Evolutionary conservation across 2,329 filamentous ascomycete genomes (phyloP), one percentile per base, ranked within the genome.

Genomic region (Dothideomycetidae sp.): DNA sequence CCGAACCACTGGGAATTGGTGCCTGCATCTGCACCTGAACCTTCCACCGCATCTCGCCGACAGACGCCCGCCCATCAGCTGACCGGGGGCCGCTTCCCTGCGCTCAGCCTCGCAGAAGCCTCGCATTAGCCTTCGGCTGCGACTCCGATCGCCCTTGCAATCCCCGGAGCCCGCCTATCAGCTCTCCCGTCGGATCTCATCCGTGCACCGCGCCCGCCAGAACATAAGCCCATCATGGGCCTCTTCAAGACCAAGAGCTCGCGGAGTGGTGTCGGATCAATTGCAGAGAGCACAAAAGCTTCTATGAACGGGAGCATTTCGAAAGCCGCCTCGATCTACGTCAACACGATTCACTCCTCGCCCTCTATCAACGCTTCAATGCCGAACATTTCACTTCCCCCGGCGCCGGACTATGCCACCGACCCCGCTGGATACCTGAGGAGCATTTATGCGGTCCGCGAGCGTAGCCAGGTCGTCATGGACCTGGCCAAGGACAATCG

Each of bases 401-500:
- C 75, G 52, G 76, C 85, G 11, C 86, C 88, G 17, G 86, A 96
- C 60, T 86, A 88, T 51, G 71, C 78, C 44, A 68, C 88, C 48
- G 84, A 96, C 56, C 86, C 88, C 13, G 83, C 81, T 15, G 86
- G 78, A 43, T 96, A 96, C 60, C 71, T 98, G 51, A 76, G 82
- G 54, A 94, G 85, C 61, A 74, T 96, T 52, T 76, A 83, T 51
- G 76, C 90, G 17, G 84, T 98, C 16, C 72, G 90, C 44, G 84
- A 94, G 51, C 67, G 85, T 45, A 79, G 73, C 53, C 72, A 64
- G 50, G 63, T 88, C 46, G 68, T 93, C 36, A 69, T 82, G 43
- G 72, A 81, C 45, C 86, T 81, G 63, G 83, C 85, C 7, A 68
- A 81, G 51, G 69, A 67, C 46, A 83, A 93, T 53, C 68, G 81